Evolutionary conservation across 108 stramenopile genomes (phyloP).

Genomic region (Cyclostephanos tholiformis): DNA sequence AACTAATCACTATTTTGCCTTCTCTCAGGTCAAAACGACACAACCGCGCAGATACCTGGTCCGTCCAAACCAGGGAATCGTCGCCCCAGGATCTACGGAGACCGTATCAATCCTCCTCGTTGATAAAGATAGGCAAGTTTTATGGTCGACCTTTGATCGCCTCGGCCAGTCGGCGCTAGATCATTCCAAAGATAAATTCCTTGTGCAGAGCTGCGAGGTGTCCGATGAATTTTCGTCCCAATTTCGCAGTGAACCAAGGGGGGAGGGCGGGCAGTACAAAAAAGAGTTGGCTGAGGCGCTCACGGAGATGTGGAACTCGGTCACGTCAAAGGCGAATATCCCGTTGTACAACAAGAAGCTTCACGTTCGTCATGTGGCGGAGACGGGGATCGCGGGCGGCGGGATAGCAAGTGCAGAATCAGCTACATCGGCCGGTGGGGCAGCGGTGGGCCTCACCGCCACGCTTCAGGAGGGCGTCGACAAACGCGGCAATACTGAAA

Average conservation of each 20-base stretch:
- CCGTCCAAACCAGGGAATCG: slow-evolving; percentile 90
- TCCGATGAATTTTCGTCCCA: slow-evolving; percentile 53
- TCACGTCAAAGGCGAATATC: slow-evolving; percentile 33
- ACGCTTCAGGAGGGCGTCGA: slow-evolving; percentile 16
- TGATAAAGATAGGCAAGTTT: slow-evolving; percentile 84
- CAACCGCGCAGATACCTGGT: slow-evolving; percentile 91
- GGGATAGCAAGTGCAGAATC: neutral
- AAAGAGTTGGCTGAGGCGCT: slow-evolving; percentile 76
- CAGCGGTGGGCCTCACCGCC: slow-evolving; percentile 4
- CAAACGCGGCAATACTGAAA: slow-evolving; percentile 49
- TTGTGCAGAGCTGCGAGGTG: slow-evolving; percentile 79
- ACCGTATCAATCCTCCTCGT: slow-evolving; percentile 83
- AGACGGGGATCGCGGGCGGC: slow-evolving; percentile 33
- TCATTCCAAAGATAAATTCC: slow-evolving; percentile 91
- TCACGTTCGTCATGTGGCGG: slow-evolving; percentile 79
- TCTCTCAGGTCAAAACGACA: slow-evolving; percentile 86
- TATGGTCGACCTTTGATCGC: slow-evolving; percentile 82
- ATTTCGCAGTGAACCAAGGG: slow-evolving; percentile 27
- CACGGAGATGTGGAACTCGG: slow-evolving; percentile 83
- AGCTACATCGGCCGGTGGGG: slow-evolving; percentile 7
- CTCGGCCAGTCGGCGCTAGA: slow-evolving; percentile 91
- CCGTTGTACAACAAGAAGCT: slow-evolving; percentile 80
- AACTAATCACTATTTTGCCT: neutral
- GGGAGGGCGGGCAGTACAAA: slow-evolving; percentile 37
- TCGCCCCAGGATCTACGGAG: slow-evolving; percentile 75